Evolutionary conservation across 1,139 yeast species (phyloP).

Genomic region (Hansenula sp.): DNA sequence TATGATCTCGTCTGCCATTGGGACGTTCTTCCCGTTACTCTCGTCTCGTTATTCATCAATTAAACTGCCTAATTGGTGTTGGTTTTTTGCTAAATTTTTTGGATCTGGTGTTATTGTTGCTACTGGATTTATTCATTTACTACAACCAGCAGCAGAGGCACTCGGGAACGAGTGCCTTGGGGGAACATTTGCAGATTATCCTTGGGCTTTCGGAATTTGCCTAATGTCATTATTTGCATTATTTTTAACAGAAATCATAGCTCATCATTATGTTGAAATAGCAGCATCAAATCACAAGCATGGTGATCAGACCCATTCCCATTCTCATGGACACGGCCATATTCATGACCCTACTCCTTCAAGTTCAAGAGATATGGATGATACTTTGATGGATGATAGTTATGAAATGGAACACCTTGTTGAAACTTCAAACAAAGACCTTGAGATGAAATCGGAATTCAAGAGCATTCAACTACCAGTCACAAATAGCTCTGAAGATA

Average conservation of each 20-base stretch:
- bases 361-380: conserved; percentile 15
- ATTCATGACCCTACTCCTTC: conserved; percentile 26
- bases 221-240: conserved; percentile 47
- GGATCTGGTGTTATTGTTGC: conserved; percentile 91
- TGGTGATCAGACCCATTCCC: conserved; percentile 36
- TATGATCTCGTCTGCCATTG: conserved; percentile 50
- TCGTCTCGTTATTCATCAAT: conserved; percentile 52
- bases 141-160: conserved; percentile 68
- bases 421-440: not conserved
- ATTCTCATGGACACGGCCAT: conserved; percentile 54
- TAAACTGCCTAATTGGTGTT: conserved; percentile 55
- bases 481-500: no score
- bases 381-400: conserved; percentile 16
- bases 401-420: conserved; percentile 2
- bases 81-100: conserved; percentile 71
- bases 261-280: conserved; percentile 41
- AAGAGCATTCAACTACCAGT: conserved; percentile 42
- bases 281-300: conserved; percentile 11
- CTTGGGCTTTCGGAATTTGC: conserved; percentile 63
- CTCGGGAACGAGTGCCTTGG: conserved; percentile 52
- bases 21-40: conserved; percentile 57
- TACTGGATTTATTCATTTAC: conserved; percentile 77
- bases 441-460: conserved; percentile 17
- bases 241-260: conserved; percentile 54
- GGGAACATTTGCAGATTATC: conserved; percentile 50